phyloP scores from a whole-genome alignment of 2,329 filamentous ascomycete genomes.

The Alternaria sp. region DNA sequence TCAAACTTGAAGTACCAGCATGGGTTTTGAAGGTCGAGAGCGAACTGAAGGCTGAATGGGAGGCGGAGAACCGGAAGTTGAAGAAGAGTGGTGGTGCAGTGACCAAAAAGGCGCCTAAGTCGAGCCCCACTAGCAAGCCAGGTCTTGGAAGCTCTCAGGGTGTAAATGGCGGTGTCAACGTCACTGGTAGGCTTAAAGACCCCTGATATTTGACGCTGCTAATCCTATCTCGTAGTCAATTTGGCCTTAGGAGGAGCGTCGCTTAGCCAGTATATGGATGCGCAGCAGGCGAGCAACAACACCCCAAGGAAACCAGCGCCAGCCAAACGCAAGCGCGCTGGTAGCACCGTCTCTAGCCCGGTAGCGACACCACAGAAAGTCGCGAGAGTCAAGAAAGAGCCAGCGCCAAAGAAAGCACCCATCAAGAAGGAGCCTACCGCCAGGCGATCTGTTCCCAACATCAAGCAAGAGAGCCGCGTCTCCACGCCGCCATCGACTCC shows the following conservation, averaged over 20 bases:
- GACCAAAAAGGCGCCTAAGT: neutral
- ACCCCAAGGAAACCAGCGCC: neutral
- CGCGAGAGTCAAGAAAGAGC: conserved; percentile 6
- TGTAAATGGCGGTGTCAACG: conserved; percentile 10
- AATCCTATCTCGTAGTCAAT: conserved; percentile 5
- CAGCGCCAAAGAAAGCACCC: neutral
- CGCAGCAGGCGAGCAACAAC: neutral
- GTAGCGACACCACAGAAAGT: conserved; percentile 6
- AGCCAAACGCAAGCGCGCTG: conserved; percentile 9
- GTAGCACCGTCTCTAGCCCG: neutral
- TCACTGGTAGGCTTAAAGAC: conserved; percentile 12
- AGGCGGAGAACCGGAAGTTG: conserved; percentile 57
- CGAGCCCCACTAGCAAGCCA: neutral
- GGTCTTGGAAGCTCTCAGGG: neutral
- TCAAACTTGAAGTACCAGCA: conserved; percentile 57
- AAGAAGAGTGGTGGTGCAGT: conserved; percentile 38
- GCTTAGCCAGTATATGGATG: neutral
- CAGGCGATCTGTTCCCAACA: neutral
- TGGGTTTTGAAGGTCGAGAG: conserved; percentile 59
- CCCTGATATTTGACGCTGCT: neutral
- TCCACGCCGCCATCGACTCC: conserved; percentile 4
- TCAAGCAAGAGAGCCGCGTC: neutral
- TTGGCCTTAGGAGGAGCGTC: neutral
- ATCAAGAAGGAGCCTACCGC: neutral
- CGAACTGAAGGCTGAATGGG: conserved; percentile 65